phyloP scores from a whole-genome alignment of 768 basidiomycete species.

The Termitomyces sp. region DNA sequence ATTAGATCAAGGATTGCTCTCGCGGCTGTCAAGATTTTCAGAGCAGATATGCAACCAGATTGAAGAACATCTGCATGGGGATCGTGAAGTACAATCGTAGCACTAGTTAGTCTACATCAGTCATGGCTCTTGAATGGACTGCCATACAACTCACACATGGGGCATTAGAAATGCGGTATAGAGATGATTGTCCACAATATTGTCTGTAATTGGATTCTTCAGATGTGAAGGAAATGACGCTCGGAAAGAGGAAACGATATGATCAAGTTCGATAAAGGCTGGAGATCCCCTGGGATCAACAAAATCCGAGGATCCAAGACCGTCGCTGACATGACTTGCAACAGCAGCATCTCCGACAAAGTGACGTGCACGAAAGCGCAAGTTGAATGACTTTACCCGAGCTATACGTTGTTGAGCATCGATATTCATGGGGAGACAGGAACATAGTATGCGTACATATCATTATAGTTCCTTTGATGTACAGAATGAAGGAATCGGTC shows the following conservation, averaged over 20 bases:
- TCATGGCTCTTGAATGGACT: background rate
- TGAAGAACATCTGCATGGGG: constrained; percentile 60
- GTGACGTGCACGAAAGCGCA: constrained; percentile 56
- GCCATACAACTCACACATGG: constrained; percentile 25
- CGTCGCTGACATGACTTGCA: constrained; percentile 31
- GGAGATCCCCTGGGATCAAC: constrained; percentile 55
- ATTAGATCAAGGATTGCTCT: constrained; percentile 63
- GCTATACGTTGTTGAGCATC: constrained; percentile 18
- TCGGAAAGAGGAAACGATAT: constrained; percentile 48
- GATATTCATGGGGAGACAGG: background rate
- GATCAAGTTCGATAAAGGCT: constrained; percentile 61
- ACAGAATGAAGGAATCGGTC: constrained; percentile 67
- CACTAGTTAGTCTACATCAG: constrained; percentile 30
- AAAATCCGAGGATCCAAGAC: constrained; percentile 33
- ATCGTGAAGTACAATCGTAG: constrained; percentile 68
- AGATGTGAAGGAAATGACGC: constrained; percentile 53
- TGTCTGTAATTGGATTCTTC: constrained; percentile 48
- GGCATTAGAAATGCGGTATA: constrained; percentile 43
- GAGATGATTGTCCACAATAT: constrained; percentile 54
- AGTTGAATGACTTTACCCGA: constrained; percentile 58
- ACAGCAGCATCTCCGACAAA: constrained; percentile 52
- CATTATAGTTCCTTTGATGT: constrained; percentile 63
- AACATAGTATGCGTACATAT: constrained; percentile 35
- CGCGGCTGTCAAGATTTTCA: constrained; percentile 62
- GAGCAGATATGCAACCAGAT: constrained; percentile 60